A percentile compares a stretch with the other conserved stretches of the same genome.
phyloP scores from a whole-genome alignment of 148 eudicot species.

The Rhododendron henanense region DNA sequence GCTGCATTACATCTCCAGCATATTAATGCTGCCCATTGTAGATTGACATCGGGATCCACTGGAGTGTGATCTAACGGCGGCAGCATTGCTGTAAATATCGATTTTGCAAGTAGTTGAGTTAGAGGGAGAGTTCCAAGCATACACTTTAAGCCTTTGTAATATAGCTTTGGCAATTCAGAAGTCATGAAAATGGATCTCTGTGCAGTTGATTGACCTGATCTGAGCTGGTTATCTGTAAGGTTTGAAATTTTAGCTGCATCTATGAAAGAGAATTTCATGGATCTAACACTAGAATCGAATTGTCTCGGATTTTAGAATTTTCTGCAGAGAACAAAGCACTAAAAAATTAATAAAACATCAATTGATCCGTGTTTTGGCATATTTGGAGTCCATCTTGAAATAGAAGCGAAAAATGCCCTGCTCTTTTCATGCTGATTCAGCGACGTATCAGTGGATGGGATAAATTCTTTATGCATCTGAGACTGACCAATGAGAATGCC shows the following conservation, averaged over 20 bases:
- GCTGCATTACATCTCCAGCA: slow-evolving; percentile 70
- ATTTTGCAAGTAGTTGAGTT: neutral
- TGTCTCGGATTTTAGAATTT: neutral
- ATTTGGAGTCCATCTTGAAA: neutral
- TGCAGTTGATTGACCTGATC: neutral
- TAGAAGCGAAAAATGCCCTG: neutral
- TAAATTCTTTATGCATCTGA: neutral
- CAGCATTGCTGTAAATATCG: slow-evolving; percentile 3
- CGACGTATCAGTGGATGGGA: neutral
- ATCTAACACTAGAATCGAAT: neutral
- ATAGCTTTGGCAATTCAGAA: neutral
- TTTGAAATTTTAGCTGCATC: neutral
- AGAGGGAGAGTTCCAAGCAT: neutral
- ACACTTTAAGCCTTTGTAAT: neutral
- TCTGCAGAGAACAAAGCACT: neutral
- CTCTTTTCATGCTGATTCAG: neutral
- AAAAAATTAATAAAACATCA: neutral
- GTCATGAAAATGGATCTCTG: neutral
- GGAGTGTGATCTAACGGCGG: neutral
- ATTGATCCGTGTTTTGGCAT: neutral
- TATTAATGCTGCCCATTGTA: slow-evolving; percentile 31
- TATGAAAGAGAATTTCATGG: neutral
- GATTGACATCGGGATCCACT: slow-evolving; percentile 4
- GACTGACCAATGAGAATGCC: neutral
- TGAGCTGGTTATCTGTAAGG: neutral